Percentiles rank a stretch among this genome's conserved stretches.
Evolutionary conservation across 2,329 filamentous ascomycete species (phyloP).

Genomic region (Calonectria hongkongensis): DNA sequence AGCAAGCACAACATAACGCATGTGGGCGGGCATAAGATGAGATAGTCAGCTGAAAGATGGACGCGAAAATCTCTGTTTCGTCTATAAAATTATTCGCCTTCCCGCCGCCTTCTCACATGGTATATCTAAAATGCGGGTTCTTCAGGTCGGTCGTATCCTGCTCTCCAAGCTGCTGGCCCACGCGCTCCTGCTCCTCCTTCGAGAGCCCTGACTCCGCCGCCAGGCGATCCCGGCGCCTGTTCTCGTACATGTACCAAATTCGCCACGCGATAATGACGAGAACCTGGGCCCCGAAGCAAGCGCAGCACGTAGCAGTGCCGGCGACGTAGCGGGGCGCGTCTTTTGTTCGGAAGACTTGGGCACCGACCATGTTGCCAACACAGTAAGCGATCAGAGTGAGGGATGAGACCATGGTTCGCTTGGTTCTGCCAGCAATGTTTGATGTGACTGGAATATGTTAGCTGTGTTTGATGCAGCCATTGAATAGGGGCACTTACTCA

Average conservation of each 20-base stretch:
- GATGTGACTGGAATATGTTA: slow-evolving; percentile 1
- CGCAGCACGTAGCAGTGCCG: slow-evolving; percentile 7
- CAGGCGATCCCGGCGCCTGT: slow-evolving; percentile 8
- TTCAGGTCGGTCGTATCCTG: slow-evolving; percentile 10
- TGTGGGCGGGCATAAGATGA: background rate
- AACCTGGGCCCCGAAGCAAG: slow-evolving; percentile 10
- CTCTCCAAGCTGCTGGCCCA: slow-evolving; percentile 8
- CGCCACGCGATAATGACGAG: slow-evolving; percentile 7
- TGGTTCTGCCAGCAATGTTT: slow-evolving; percentile 9
- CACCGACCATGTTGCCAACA: slow-evolving; percentile 20
- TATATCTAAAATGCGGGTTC: slow-evolving; percentile 17
- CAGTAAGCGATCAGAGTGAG: slow-evolving; percentile 12
- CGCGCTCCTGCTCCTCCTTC: slow-evolving; percentile 1
- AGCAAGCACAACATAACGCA: background rate
- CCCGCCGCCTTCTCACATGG: background rate
- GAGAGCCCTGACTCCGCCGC: slow-evolving; percentile 6
- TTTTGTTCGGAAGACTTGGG: slow-evolving; percentile 21
- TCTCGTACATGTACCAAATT: slow-evolving; percentile 25
- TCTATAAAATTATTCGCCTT: background rate
- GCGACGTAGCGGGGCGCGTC: slow-evolving; percentile 11
- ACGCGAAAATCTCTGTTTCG: too few relatives aligned
- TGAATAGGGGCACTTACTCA: slow-evolving; percentile 7
- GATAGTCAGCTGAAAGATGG: too few relatives aligned
- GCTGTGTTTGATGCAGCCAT: too few relatives aligned
- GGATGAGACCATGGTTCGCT: slow-evolving; percentile 15